Conservation (phyloP, 2,329 filamentous ascomycete species). For the Colletotrichum camelliae region DNA sequence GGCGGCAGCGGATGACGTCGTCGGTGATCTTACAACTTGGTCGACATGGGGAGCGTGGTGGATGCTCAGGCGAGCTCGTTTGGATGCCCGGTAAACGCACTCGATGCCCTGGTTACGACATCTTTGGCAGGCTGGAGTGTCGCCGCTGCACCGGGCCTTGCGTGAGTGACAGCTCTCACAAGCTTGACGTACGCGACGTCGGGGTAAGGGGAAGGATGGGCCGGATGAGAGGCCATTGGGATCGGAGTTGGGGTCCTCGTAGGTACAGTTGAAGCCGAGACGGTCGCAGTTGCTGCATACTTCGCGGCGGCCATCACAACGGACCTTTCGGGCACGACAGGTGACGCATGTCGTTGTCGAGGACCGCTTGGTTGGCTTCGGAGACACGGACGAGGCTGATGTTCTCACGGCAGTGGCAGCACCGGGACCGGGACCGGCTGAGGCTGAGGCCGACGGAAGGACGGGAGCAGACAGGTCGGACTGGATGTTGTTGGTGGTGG, state of each 20-base stretch:
- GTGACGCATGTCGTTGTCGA: constrained; percentile 59
- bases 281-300: constrained; percentile 65
- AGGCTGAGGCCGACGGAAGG: not conserved
- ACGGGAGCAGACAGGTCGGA: not conserved
- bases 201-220: constrained; percentile 40
- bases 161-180: constrained; percentile 63
- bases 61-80: constrained; percentile 33
- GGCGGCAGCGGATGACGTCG: not conserved
- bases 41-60: constrained; percentile 4
- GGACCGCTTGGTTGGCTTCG: constrained; percentile 39
- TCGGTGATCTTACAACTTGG: constrained; percentile 2
- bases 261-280: constrained; percentile 62
- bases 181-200: constrained; percentile 60
- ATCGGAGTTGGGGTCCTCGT: constrained; percentile 52
- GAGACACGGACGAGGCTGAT: constrained; percentile 21
- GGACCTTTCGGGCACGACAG: constrained; percentile 62
- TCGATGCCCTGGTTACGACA: constrained; percentile 59
- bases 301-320: constrained; percentile 59
- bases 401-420: constrained; percentile 8
- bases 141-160: constrained; percentile 64
- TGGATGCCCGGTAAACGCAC: constrained; percentile 59
- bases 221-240: constrained; percentile 41
- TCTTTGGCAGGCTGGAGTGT: constrained; percentile 59
- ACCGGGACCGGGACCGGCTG: not conserved
- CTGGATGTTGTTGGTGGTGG: not conserved